Percentiles rank a stretch among this genome's conserved stretches.
Conservation (phyloP, 345 rosid genomes). For the Mercurialis annua region DNA sequence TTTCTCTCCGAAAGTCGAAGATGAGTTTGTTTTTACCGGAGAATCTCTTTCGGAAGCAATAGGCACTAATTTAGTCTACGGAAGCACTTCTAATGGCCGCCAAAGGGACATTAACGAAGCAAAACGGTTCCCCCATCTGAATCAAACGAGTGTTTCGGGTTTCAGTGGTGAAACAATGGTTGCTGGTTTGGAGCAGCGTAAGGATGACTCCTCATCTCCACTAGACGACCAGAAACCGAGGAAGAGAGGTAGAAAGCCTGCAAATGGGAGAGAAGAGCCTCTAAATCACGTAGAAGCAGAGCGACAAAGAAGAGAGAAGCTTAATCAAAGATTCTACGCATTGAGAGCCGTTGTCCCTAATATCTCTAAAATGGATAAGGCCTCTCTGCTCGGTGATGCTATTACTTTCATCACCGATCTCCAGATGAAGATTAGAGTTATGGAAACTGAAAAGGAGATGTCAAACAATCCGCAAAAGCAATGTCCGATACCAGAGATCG, state of each 20-base stretch:
- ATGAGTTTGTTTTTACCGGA: slow-evolving; percentile 58
- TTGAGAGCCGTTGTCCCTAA: slow-evolving; percentile 88
- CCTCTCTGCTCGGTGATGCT: slow-evolving; percentile 89
- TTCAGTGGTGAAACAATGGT: slow-evolving; percentile 36
- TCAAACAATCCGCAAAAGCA: slow-evolving; percentile 42
- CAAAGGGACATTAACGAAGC: slow-evolving; percentile 39
- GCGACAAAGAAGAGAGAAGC: slow-evolving; percentile 91
- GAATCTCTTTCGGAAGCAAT: slow-evolving; percentile 55
- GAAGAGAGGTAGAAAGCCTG: slow-evolving; percentile 96
- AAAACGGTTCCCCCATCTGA: slow-evolving; percentile 47
- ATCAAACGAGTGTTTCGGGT: slow-evolving; percentile 39
- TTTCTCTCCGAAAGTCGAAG: slow-evolving; percentile 85
- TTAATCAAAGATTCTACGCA: slow-evolving; percentile 94
- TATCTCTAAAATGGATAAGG: slow-evolving; percentile 96
- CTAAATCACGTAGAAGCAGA: slow-evolving; percentile 96
- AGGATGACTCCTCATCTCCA: slow-evolving; percentile 55
- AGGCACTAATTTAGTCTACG: slow-evolving; percentile 51
- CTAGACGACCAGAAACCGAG: slow-evolving; percentile 83
- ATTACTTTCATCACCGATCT: slow-evolving; percentile 80
- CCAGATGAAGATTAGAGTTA: slow-evolving; percentile 58
- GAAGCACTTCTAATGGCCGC: slow-evolving; percentile 51
- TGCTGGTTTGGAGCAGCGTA: slow-evolving; percentile 49
- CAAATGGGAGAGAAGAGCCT: slow-evolving; percentile 95
- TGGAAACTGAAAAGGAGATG: slow-evolving; percentile 74
- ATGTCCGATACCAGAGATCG: slow-evolving; percentile 51